Evolutionary conservation across 805 yeast genomes (phyloP).

Genomic region (Candida ortonii): DNA sequence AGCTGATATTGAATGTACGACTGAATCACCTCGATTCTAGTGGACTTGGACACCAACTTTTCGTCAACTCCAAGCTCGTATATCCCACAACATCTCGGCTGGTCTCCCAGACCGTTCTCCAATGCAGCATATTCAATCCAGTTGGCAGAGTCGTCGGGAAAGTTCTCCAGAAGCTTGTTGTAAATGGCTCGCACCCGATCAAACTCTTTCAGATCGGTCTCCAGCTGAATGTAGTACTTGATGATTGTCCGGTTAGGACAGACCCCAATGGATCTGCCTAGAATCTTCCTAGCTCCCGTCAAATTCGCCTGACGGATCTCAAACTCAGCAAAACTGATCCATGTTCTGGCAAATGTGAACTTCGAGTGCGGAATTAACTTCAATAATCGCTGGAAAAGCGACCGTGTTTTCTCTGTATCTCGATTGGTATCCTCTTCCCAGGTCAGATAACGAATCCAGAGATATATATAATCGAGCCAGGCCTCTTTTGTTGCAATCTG

Average conservation of each 20-base stretch:
- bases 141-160: slow-evolving; percentile 38
- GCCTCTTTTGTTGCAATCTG: slow-evolving; percentile 26
- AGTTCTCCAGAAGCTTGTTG: slow-evolving; percentile 58
- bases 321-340: slow-evolving; percentile 71
- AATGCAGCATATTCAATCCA: slow-evolving; percentile 69
- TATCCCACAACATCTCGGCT: slow-evolving; percentile 63
- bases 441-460: slow-evolving; percentile 67
- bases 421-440: slow-evolving; percentile 52
- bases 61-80: slow-evolving; percentile 47
- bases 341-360: slow-evolving; percentile 69
- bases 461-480: slow-evolving; percentile 69
- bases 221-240: slow-evolving; percentile 64
- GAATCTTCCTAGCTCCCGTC: slow-evolving; percentile 55
- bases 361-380: slow-evolving; percentile 51
- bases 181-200: slow-evolving; percentile 74
- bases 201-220: slow-evolving; percentile 67
- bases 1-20: slow-evolving; percentile 55
- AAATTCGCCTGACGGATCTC: slow-evolving; percentile 62
- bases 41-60: slow-evolving; percentile 7
- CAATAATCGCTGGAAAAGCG: slow-evolving; percentile 49
- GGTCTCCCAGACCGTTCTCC: slow-evolving; percentile 67
- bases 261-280: slow-evolving; percentile 72
- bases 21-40: slow-evolving; percentile 12
- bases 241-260: slow-evolving; percentile 60
- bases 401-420: slow-evolving; percentile 46